These are phyloP conservation scores for Hypsizygus ulmarius DNA, from an alignment of 1,284 basidiomycete genomes.

Conservation along the genomic window DNA sequence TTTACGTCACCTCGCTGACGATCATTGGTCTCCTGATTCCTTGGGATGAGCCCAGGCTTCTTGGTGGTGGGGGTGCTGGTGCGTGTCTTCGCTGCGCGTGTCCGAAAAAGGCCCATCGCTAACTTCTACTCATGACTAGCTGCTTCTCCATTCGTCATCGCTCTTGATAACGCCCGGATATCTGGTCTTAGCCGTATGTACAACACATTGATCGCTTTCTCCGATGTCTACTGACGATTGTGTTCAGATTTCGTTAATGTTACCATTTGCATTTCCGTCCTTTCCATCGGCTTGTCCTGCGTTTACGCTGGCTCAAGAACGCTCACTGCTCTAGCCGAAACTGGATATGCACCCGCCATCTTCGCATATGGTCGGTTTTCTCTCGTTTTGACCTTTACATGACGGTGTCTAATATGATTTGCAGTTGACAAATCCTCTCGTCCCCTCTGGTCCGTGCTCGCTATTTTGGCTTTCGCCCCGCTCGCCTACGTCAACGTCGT, in stretches of 20 bases:
- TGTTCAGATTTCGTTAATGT: constrained; percentile 60
- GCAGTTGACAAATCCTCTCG: constrained; percentile 44
- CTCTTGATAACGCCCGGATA: constrained; percentile 59
- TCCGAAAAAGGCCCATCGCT: neutral
- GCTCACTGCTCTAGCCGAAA: constrained; percentile 65
- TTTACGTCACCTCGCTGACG: constrained; percentile 41
- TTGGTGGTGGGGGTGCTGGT: constrained; percentile 34
- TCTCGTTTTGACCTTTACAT: neutral
- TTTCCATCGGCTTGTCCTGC: constrained; percentile 68
- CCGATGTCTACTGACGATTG: neutral
- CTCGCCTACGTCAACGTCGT: constrained; percentile 39
- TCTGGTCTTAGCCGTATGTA: constrained; percentile 53
- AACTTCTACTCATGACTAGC: constrained; percentile 33
- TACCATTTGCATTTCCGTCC: constrained; percentile 66
- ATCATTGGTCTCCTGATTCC: constrained; percentile 32
- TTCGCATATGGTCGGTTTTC: constrained; percentile 38
- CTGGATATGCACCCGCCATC: constrained; percentile 64
- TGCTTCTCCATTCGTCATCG: constrained; percentile 64
- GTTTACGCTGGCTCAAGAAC: constrained; percentile 67
- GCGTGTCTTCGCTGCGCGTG: neutral
- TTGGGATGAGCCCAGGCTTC: constrained; percentile 21
- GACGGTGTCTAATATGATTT: neutral
- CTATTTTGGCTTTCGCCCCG: constrained; percentile 35
- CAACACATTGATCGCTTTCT: neutral
- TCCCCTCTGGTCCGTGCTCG: constrained; percentile 37